Percentiles rank a stretch among this genome's conserved stretches.
phyloP scores from a whole-genome alignment of 2,329 filamentous ascomycete species.

The Ophiostoma tasmaniense region DNA sequence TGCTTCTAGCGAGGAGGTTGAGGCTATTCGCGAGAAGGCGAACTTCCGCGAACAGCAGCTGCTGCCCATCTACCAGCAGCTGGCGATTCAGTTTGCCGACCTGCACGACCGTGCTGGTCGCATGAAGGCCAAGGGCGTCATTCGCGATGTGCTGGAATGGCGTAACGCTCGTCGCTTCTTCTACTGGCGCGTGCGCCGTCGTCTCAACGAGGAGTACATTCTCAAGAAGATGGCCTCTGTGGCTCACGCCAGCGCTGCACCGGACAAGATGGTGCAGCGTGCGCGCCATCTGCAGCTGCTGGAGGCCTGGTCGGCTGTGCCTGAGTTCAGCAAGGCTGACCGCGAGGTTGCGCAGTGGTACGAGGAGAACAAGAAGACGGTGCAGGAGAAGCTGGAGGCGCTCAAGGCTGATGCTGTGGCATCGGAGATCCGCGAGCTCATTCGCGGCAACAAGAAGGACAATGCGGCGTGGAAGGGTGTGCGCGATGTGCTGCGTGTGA shows the following conservation, averaged over 20 bases:
- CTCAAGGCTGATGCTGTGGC: constrained; percentile 61
- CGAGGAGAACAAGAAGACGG: constrained; percentile 79
- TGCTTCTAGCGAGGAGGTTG: constrained; percentile 64
- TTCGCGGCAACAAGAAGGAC: constrained; percentile 62
- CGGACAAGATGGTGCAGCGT: constrained; percentile 35
- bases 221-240: constrained; percentile 70
- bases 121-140: constrained; percentile 96
- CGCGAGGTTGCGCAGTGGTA: constrained; percentile 87
- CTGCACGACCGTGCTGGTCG: constrained; percentile 92
- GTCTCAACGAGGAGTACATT: constrained; percentile 95
- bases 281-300: constrained; percentile 64
- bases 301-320: constrained; percentile 72
- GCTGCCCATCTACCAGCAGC: constrained; percentile 86
- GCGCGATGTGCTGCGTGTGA: constrained; percentile 72
- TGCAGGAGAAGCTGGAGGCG: constrained; percentile 75
- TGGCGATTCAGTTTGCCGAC: constrained; percentile 94
- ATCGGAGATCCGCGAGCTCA: constrained; percentile 61
- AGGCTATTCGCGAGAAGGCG: constrained; percentile 76
- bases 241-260: constrained; percentile 30
- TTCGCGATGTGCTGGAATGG: constrained; percentile 79
- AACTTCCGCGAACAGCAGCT: constrained; percentile 76
- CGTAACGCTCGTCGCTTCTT: constrained; percentile 89
- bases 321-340: constrained; percentile 71
- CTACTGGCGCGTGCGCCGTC: constrained; percentile 97
- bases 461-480: constrained; percentile 75